Evolutionary conservation across 2,329 filamentous ascomycete genomes (phyloP), one percentile per base, ranked within the genome.

Genomic region (Calonectria pseudoturangicola): DNA sequence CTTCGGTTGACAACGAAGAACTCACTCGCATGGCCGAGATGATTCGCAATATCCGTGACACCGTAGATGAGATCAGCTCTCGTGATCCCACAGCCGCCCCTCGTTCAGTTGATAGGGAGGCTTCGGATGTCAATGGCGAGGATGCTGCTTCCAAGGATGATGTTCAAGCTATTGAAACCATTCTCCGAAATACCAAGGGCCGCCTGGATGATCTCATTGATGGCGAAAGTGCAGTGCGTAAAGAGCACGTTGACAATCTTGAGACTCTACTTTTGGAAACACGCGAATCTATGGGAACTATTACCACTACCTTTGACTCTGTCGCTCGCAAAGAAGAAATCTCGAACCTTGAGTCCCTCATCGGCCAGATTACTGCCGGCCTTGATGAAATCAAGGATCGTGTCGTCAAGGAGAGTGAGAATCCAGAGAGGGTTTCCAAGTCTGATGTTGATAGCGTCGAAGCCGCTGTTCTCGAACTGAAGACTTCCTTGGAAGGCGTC

Each of bases 101-200:
- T 27, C 73, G 76, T 21, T 70, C 79, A 13, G 71, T 58, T 71
- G 67, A 68, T 51, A 64, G 51, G 75, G 82, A 81, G 36, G 74
- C 48, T 15, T 64, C 5, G 72, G 70, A 60, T 4, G 69, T 72
- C 10, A 72, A 74, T 13, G 76, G 70, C 16, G 77, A 79, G 6
- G 85, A 88, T 70, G 85, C 72, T 79, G 88, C 77, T 78, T 88
- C 76, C 82, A 86, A 94, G 81, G 95, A 98, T 76, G 96, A 98
- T 78, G 94, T 96, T 0, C 92, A 96, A 73, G 95, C 95, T 13
- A 96, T 98, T 71, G 96, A 98, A 83, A 97, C 94, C 0, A 92
- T 98, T 62, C 88, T 98, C 15, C 92, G 93, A 50, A 98, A 98
- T 82, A 96, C 95, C 39, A 98, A 98, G 82, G 92, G 93, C 6